Base-by-base conservation (phyloP, 176 grass and related monocot species). In the Echinochloa phyllopogon region DNA sequence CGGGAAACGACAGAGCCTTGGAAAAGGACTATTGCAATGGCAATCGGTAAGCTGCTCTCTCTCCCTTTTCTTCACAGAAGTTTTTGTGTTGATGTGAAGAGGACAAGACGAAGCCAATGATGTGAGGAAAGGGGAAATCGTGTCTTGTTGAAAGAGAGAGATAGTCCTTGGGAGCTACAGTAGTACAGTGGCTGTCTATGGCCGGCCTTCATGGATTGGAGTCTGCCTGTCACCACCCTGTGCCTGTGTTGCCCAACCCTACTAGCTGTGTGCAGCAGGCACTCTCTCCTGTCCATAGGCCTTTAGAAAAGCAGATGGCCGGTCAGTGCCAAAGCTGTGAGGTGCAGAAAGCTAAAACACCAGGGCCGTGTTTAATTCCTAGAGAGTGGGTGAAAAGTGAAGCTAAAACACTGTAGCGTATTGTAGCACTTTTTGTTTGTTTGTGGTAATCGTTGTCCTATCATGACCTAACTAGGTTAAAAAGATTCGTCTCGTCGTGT, bases 241-340 rank as follows among this genome's bases (percentile, higher is more conserved):
- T 61, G 83, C 12, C 73, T 68, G 43, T 67, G 20, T 41, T 76
- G 60, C 49, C 49, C 86, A 76, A 59, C 17, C 85, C 71, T 42
- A 70, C 21, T 24, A 17, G 62, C 62, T 53, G 77, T 67, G 40
- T 82, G 78, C 27, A 82, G 78, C 27, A 82, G 58, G 78, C 75
- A 9, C 64, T 38, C 69, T 18, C 47, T 42, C 13, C 36, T 41
- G 25, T 60, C 58, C 48, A 20, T 1, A 24, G 20, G 63, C 20
- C 63, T 67, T 69, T 43, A 14, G 47, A 65, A 82, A 82, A 69
- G 79, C 50, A 43, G 49, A 55, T 69, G 12, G 45, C 1, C 64
- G 41, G 14, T 48, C 64, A 53, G 14, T 48, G 33, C 79, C 79
- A 70, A 58, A 82, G 79, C 50, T 69, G 65, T 57, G 79, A 70